Evolutionary conservation across 2,329 filamentous ascomycete genomes (phyloP).

Genomic region (Septoria petroselini): DNA sequence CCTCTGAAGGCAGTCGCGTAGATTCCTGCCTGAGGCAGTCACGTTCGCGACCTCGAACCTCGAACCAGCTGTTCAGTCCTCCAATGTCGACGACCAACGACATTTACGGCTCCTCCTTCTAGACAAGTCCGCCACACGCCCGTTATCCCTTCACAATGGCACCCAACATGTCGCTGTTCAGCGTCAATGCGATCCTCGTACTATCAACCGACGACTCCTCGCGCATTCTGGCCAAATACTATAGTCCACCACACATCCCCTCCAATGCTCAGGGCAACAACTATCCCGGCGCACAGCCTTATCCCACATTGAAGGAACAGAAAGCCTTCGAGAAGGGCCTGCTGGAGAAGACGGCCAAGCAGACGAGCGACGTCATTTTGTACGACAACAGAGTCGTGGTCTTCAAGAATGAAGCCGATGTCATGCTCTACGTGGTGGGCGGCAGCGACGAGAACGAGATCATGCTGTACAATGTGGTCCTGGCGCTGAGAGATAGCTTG

Average conservation of each 20-base stretch:
- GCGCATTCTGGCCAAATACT: slow-evolving; percentile 93
- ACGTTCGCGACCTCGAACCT: background rate
- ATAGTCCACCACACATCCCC: slow-evolving; percentile 62
- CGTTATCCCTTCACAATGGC: slow-evolving; percentile 47
- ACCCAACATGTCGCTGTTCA: slow-evolving; percentile 54
- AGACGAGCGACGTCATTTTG: slow-evolving; percentile 91
- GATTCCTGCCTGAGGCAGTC: slow-evolving; percentile 3
- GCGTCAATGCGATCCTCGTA: slow-evolving; percentile 52
- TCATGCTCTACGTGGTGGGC: slow-evolving; percentile 94
- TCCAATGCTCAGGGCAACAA: slow-evolving; percentile 55
- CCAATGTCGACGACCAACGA: background rate
- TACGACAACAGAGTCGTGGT: slow-evolving; percentile 96
- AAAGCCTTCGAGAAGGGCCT: slow-evolving; percentile 96
- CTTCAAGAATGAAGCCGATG: slow-evolving; percentile 96
- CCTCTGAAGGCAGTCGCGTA: background rate
- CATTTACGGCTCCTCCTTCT: background rate
- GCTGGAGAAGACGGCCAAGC: slow-evolving; percentile 92
- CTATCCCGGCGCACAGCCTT: slow-evolving; percentile 69
- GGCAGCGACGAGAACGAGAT: slow-evolving; percentile 94
- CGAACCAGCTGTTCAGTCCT: slow-evolving; percentile 18
- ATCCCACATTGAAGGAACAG: slow-evolving; percentile 86
- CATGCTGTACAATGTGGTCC: slow-evolving; percentile 83
- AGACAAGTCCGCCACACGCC: background rate
- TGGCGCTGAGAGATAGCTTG: slow-evolving; percentile 85
- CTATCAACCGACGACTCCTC: slow-evolving; percentile 77